phyloP scores from a whole-genome alignment of 106 monocot genomes.

The Allium sativum region DNA sequence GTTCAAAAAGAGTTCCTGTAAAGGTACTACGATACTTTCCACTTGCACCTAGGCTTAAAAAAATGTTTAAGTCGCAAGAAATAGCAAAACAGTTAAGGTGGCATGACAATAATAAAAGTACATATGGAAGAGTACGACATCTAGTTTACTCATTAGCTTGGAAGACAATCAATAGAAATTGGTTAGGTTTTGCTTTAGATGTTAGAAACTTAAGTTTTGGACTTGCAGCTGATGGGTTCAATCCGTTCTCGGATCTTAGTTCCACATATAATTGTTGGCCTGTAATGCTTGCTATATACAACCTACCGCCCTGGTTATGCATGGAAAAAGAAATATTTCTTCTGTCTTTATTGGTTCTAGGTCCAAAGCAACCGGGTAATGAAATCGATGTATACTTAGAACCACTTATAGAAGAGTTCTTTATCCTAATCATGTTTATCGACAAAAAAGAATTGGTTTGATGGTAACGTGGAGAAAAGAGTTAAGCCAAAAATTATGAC shows the following conservation, averaged over 20 bases:
- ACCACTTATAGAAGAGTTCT: not conserved
- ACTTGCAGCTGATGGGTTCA: constrained; percentile 1
- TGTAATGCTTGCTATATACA: not conserved
- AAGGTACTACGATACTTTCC: too few species aligned
- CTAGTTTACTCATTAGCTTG: not conserved
- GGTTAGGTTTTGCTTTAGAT: not conserved
- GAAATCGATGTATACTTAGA: not conserved
- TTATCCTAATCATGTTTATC: not conserved
- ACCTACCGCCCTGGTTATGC: not conserved
- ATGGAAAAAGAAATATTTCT: not conserved
- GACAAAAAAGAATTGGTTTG: constrained; percentile 1
- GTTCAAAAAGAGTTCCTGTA: too few species aligned
- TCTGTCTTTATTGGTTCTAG: not conserved
- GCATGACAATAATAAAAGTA: not conserved
- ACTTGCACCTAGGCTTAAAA: constrained; percentile 1
- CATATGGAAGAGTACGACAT: not conserved
- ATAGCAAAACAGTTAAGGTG: not conserved
- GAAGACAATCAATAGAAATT: not conserved
- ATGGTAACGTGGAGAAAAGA: not conserved
- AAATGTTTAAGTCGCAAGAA: not conserved
- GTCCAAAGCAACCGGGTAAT: constrained; percentile 1
- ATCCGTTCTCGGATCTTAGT: not conserved
- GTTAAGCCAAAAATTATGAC: not conserved
- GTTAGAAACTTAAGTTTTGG: constrained; percentile 1
- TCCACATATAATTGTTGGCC: not conserved